These are phyloP conservation scores for Podospora pseudocomata DNA, from an alignment of 495 filamentous ascomycete species.

Conservation along the genomic window DNA sequence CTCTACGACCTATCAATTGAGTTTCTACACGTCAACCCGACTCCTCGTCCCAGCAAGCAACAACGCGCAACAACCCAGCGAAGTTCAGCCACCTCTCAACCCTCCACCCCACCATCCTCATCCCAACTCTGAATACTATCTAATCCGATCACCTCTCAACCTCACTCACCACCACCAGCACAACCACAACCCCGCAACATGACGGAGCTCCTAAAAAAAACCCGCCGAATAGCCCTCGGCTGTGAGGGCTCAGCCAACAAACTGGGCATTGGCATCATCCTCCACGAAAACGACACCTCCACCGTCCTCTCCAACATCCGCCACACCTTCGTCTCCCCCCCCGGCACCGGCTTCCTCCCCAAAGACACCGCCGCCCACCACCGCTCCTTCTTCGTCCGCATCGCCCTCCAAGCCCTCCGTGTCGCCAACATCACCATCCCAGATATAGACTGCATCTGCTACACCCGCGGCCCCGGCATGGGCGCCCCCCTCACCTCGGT, in stretches of 20 bases:
- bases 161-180: neutral
- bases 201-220: conserved; percentile 20
- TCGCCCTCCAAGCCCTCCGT: conserved; percentile 72
- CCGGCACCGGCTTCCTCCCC: conserved; percentile 90
- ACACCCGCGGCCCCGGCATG: conserved; percentile 94
- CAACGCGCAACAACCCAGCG: neutral
- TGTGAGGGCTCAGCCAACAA: conserved; percentile 98
- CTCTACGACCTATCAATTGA: neutral
- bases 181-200: neutral
- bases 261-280: conserved; percentile 88
- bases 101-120: conserved; percentile 1
- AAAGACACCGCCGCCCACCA: conserved; percentile 95
- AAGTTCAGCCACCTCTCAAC: neutral
- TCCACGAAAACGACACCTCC: conserved; percentile 61
- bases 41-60: neutral
- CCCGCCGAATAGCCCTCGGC: conserved; percentile 69
- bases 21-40: neutral
- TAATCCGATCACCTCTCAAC: neutral
- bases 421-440: conserved; percentile 58
- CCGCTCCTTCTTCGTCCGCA: conserved; percentile 72
- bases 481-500: conserved; percentile 89
- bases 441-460: conserved; percentile 89
- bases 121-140: neutral
- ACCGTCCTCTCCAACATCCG: conserved; percentile 88
- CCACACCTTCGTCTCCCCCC: conserved; percentile 87